phyloP scores from a whole-genome alignment of 2,329 filamentous ascomycete genomes.

The Davidsoniella neocaledoniae region DNA sequence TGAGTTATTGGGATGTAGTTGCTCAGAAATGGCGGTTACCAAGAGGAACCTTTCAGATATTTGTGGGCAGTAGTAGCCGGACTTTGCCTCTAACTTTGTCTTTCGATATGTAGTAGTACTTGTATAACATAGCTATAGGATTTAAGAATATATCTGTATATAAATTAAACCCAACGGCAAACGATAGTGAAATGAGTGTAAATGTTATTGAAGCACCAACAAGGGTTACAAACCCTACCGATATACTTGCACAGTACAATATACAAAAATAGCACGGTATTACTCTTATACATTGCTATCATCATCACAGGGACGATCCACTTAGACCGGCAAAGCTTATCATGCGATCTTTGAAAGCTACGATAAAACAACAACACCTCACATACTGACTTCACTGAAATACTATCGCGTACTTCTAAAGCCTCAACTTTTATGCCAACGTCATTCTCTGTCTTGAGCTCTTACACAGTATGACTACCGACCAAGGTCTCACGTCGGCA shows the following conservation, averaged over 20 bases:
- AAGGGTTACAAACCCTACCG: too few species aligned
- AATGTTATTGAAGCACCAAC: too few species aligned
- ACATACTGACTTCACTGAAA: not conserved
- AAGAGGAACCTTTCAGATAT: constrained; percentile 27
- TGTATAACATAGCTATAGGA: too few species aligned
- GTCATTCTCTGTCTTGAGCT: not conserved
- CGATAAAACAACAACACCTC: not conserved
- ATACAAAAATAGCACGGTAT: too few species aligned
- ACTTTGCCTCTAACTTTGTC: constrained; percentile 25
- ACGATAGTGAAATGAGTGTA: too few species aligned
- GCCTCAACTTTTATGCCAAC: not conserved
- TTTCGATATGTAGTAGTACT: constrained; percentile 20
- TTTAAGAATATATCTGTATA: too few species aligned
- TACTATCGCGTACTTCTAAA: not conserved
- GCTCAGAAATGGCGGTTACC: constrained; percentile 43
- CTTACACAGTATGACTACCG: constrained; percentile 1
- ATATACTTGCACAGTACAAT: too few species aligned
- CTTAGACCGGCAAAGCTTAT: too few species aligned
- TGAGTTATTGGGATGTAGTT: constrained; percentile 48
- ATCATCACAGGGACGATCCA: too few species aligned
- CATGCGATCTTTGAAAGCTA: too few species aligned
- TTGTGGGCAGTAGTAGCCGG: constrained; percentile 31
- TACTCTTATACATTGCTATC: too few species aligned
- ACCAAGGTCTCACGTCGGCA: constrained; percentile 45
- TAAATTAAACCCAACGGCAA: too few species aligned